These are phyloP conservation scores for Hypericum perforatum DNA, from an alignment of 345 rosid genomes.

Conservation along the genomic window DNA sequence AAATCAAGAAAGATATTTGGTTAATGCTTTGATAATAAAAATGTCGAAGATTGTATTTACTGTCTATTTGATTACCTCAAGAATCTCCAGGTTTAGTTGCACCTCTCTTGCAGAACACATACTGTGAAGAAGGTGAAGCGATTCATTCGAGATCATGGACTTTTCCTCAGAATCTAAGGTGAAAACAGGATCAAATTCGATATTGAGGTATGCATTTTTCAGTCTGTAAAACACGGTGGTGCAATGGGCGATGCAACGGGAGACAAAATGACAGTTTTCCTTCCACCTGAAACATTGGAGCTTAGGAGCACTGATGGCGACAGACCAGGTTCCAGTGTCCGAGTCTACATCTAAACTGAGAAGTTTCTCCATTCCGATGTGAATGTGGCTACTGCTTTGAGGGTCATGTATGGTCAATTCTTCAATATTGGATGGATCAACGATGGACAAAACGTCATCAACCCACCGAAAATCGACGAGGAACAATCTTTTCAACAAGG, in stretches of 20 bases:
- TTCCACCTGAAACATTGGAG: constrained; percentile 1
- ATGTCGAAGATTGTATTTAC: background rate
- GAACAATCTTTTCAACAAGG: background rate
- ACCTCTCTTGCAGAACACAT: background rate
- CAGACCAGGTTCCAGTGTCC: background rate
- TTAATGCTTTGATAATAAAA: background rate
- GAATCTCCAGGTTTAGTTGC: background rate
- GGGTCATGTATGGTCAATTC: background rate
- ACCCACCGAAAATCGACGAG: background rate
- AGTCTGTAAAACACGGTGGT: background rate
- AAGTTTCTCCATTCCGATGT: background rate
- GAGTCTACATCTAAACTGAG: background rate
- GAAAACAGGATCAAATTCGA: background rate
- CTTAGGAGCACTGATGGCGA: constrained; percentile 3
- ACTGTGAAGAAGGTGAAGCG: background rate
- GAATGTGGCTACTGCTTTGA: background rate
- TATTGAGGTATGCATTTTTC: too few relatives aligned
- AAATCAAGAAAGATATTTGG: background rate
- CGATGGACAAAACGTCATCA: background rate
- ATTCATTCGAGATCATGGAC: background rate
- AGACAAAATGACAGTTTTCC: too few relatives aligned
- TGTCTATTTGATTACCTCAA: background rate
- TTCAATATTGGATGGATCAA: background rate
- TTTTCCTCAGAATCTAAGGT: background rate
- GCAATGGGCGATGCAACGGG: background rate